A percentile compares a stretch with the other conserved stretches of the same genome.
These are phyloP conservation scores for Puccinia coronata DNA, from an alignment of 1,284 basidiomycete genomes.

Conservation along the genomic window DNA sequence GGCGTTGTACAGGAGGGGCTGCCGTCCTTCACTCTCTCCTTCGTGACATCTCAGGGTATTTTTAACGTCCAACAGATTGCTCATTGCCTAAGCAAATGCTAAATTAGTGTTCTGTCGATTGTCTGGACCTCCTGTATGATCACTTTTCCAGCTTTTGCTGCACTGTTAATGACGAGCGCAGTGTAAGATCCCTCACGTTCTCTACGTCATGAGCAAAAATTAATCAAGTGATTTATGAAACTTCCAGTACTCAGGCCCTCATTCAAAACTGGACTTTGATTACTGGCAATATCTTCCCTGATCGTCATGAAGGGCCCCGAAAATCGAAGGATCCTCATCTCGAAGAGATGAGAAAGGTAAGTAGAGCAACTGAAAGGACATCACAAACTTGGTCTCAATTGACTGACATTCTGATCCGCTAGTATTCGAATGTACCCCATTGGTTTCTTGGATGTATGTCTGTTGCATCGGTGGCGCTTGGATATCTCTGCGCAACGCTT, in stretches of 20 bases:
- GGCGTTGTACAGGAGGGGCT: constrained; percentile 31
- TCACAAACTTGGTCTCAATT: not conserved
- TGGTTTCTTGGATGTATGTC: constrained; percentile 44
- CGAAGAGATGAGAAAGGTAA: constrained; percentile 41
- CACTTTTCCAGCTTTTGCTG: constrained; percentile 40
- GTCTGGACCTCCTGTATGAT: not conserved
- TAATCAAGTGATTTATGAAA: not conserved
- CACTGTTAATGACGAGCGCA: constrained; percentile 49
- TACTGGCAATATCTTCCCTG: constrained; percentile 16
- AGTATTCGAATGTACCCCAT: constrained; percentile 39
- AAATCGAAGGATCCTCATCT: constrained; percentile 37
- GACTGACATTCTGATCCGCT: not conserved
- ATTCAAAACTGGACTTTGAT: constrained; percentile 48
- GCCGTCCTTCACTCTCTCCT: constrained; percentile 37
- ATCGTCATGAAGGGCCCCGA: not conserved
- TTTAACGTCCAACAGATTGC: not conserved
- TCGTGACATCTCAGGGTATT: constrained; percentile 48
- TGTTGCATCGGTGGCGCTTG: constrained; percentile 21
- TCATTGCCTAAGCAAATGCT: not conserved
- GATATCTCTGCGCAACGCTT: constrained; percentile 38
- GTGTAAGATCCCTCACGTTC: constrained; percentile 21
- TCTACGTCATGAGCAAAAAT: not conserved
- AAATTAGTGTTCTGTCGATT: not conserved
- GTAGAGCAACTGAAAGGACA: not conserved
- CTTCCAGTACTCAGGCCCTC: constrained; percentile 45